Conservation (phyloP, 1,139 yeast species). For the Ogataea hybrid region DNA sequence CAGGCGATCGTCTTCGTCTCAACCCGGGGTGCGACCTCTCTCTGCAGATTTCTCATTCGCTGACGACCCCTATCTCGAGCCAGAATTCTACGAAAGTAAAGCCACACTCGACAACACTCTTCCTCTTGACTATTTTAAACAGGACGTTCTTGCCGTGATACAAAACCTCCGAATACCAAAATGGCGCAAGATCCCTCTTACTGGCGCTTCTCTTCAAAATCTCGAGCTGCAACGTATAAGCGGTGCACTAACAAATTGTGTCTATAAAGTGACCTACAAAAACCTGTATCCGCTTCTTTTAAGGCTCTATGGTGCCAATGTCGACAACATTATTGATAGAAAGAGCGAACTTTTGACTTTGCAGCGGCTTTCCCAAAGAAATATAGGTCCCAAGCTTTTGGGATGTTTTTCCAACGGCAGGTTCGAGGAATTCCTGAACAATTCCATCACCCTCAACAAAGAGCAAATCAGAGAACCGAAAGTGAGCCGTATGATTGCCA, state of each 20-base stretch:
- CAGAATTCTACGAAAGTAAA: conserved; percentile 27
- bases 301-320: conserved; percentile 90
- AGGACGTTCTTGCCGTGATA: conserved; percentile 68
- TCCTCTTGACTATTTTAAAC: conserved; percentile 81
- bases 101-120: conserved; percentile 64
- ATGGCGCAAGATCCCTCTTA: conserved; percentile 53
- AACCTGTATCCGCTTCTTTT: conserved; percentile 49
- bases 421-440: conserved; percentile 84
- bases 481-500: conserved; percentile 81
- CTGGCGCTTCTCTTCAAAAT: conserved; percentile 34
- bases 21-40: conserved; percentile 17
- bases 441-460: conserved; percentile 72
- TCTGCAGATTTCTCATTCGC: conserved; percentile 11
- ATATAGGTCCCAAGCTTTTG: conserved; percentile 83
- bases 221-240: conserved; percentile 64
- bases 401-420: conserved; percentile 93
- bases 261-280: conserved; percentile 59
- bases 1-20: conserved; percentile 26
- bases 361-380: conserved; percentile 67
- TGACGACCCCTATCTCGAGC: conserved; percentile 1
- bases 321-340: conserved; percentile 82
- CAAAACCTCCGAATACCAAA: conserved; percentile 67
- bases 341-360: conserved; percentile 73
- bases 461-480: conserved; percentile 72
- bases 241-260: conserved; percentile 93